A percentile compares a stretch with the other conserved stretches of the same genome.
Conservation (phyloP, 192 early-diverging fungal species). For the Dispira simplex region DNA sequence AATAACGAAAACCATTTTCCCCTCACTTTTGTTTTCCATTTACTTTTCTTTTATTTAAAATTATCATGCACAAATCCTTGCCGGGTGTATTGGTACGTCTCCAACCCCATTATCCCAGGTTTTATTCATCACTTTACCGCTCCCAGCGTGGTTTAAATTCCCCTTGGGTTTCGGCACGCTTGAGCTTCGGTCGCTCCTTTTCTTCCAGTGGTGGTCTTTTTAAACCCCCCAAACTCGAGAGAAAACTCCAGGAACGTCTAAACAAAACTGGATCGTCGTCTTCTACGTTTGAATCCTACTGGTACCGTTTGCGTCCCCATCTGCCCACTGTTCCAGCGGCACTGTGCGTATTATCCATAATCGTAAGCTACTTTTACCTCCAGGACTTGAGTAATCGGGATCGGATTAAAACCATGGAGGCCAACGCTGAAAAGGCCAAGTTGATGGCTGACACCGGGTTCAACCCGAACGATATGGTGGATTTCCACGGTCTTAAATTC, state of each 20-base stretch:
- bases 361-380: neutral
- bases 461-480: conserved; percentile 4
- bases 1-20: too few relatives aligned
- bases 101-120: too few relatives aligned
- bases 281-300: neutral
- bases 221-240: neutral
- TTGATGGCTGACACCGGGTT: neutral
- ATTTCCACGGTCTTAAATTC: conserved; percentile 6
- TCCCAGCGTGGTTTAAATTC: too few relatives aligned
- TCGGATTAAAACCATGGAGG: neutral
- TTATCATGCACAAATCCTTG: too few relatives aligned
- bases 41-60: too few relatives aligned
- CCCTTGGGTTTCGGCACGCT: too few relatives aligned
- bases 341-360: neutral
- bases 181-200: too few relatives aligned
- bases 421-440: neutral
- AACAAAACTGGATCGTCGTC: too few relatives aligned
- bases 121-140: too few relatives aligned
- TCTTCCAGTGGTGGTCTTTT: too few relatives aligned
- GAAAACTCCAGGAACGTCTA: neutral
- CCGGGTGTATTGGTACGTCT: too few relatives aligned
- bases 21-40: too few relatives aligned
- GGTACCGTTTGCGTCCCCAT: neutral
- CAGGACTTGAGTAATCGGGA: neutral
- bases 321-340: neutral